Base-by-base conservation (phyloP, 805 yeast genomes). In the Yamadazyma takamatsuzukensis region DNA sequence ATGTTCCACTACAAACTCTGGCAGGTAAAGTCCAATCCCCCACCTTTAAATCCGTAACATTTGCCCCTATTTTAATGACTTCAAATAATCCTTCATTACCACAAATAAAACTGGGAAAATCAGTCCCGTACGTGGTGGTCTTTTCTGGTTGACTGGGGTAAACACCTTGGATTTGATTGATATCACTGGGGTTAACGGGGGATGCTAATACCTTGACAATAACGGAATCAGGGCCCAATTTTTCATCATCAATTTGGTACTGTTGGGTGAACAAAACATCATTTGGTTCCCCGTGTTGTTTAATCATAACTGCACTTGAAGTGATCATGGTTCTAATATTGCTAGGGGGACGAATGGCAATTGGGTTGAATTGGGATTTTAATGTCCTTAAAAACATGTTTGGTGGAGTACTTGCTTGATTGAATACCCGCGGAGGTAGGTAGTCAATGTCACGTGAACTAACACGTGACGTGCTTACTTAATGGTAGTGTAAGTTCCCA, bases 71-170 rank as follows among this genome's bases (percentile, higher is more conserved):
- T 33, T 79, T 76, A n/a, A 84, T 52, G n/a, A 90, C 80, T 53
- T 86, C 83, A 53, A 85, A 89, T 8, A 86, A 72, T 15, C 96
- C 97, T 60, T 90, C 98, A 54, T 93, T 93, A 34, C 98, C 98
- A 22, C 89, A 87, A 29, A 87, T 80, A 4, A 95, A 94, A 6
- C 77, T 62, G 3, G 94, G 89, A 5, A 39, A 42, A 4, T 53
- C 56, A 1, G 85, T 74, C 6, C 78, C 78, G 37, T 74, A 77
- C 29, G 59, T 76, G 32, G 56, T 64, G 16, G 72, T 66, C 36
- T 78, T 68, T 25, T 68, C 76, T 4, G 72, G 71, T 41, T 62
- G 64, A 18, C 66, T 58, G 4, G 72, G 72, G 41, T 66, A 66
- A 2, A 66, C 71, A 7, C 72, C 72, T 44, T 66, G 70, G 31